Evolutionary conservation across 1,284 basidiomycete genomes (phyloP).

Genomic region (Somion occarium): DNA sequence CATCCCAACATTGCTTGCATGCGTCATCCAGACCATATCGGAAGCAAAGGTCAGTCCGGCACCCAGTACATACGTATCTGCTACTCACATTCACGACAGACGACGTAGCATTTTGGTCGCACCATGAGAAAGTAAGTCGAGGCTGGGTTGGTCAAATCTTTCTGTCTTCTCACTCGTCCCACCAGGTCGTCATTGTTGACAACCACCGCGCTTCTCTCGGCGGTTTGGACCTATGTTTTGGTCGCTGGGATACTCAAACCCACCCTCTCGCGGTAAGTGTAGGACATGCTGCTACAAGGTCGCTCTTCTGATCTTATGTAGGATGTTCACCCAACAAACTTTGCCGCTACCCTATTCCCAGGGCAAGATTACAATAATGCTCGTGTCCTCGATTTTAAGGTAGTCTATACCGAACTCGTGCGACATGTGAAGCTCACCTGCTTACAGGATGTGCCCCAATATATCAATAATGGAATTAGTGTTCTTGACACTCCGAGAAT

Average conservation of each 20-base stretch:
- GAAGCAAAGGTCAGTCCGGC: slow-evolving; percentile 56
- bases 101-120: slow-evolving; percentile 77
- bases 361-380: slow-evolving; percentile 95
- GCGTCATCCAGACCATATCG: slow-evolving; percentile 88
- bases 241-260: slow-evolving; percentile 88
- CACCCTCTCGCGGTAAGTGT: slow-evolving; percentile 64
- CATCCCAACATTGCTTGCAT: slow-evolving; percentile 85
- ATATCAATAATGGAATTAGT: slow-evolving; percentile 69
- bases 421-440: neutral
- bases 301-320: slow-evolving; percentile 1
- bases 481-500: slow-evolving; percentile 72
- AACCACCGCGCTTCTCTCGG: slow-evolving; percentile 80
- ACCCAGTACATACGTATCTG: neutral
- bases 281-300: neutral
- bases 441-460: slow-evolving; percentile 63
- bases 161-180: neutral
- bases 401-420: neutral
- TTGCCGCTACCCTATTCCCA: slow-evolving; percentile 79
- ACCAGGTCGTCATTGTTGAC: slow-evolving; percentile 74
- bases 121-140: slow-evolving; percentile 62
- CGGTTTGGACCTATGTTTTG: slow-evolving; percentile 90
- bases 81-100: slow-evolving; percentile 33
- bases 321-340: slow-evolving; percentile 86
- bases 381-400: slow-evolving; percentile 73
- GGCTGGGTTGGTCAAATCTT: neutral